Base-by-base conservation (phyloP, 495 filamentous ascomycete species). In the Aspergillus affinis region DNA sequence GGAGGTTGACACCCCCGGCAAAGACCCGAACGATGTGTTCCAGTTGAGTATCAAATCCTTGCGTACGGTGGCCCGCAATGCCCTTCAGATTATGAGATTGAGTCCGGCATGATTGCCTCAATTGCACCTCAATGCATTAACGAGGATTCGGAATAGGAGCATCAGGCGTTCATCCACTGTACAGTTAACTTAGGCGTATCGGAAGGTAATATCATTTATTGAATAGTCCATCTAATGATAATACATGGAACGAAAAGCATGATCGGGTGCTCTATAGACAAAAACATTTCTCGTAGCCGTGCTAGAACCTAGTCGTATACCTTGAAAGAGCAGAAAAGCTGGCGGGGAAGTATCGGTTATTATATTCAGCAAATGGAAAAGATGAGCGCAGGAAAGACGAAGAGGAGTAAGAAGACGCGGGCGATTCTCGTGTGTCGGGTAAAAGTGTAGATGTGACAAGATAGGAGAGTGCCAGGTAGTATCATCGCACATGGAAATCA, bases 351-450 rank as follows among this genome's bases (percentile, higher is more conserved):
- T 23, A n/a, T 45, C 32, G 41, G 18, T 19, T 45, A 54, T 45
- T 46, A 54, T 45, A n/a, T 21, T 26, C 52, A 54, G 45, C 51
- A 26, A 56, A 61, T 45, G 18, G 62, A 68, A 68, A 66, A 63
- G 59, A 17, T 4, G 36, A 41, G 36, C 36, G 36, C 36, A 41
- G 36, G 1, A 41, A 0, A 41, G 30, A 17, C 9, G 36, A 17
- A 41, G 36, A 41, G 36, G 36, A 32, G 29, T n/a, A 9, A 36
- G 32, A 13, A 8, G 36, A 32, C 6, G 30, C 30, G 10, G 10
- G 30, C 30, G 30, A 12, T 32, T 8, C 10, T 32, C 30, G 7
- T 1, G 7, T 8, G 30, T 32, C 30, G 30, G 30, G 7, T 32
- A 41, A 10, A 41, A 15, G 36, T 15, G 13, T 32, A 32, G 29